phyloP scores from a whole-genome alignment of 805 yeast genomes.

The Allodekkera sacchari region DNA sequence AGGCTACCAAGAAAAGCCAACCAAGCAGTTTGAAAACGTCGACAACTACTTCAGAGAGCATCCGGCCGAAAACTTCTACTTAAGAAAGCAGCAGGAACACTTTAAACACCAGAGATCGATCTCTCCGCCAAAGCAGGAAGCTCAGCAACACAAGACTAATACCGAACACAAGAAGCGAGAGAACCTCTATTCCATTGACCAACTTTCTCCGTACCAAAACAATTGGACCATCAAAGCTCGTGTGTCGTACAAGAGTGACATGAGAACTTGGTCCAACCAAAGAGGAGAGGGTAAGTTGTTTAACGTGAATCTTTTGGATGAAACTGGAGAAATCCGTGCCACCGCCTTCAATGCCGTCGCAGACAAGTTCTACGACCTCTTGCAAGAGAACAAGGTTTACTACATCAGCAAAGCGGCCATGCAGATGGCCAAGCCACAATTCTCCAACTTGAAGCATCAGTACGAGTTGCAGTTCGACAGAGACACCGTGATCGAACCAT shows the following conservation, averaged over 20 bases:
- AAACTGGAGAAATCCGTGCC: conserved; percentile 92
- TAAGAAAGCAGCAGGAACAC: conserved; percentile 10
- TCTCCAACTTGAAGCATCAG: conserved; percentile 75
- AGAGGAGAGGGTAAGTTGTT: conserved; percentile 87
- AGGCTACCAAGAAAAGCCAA: conserved; percentile 29
- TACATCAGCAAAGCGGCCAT: conserved; percentile 76
- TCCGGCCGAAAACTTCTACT: conserved; percentile 40
- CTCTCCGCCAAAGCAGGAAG: conserved; percentile 13
- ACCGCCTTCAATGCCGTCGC: conserved; percentile 89
- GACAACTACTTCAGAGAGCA: conserved; percentile 53
- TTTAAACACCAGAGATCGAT: no score
- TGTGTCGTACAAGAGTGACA: conserved; percentile 78
- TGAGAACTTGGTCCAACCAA: conserved; percentile 80
- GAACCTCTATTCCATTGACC: conserved; percentile 67
- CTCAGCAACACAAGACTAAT: background rate
- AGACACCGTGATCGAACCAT: conserved; percentile 68
- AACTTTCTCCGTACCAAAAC: conserved; percentile 83
- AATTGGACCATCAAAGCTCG: conserved; percentile 92
- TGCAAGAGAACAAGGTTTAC: conserved; percentile 87
- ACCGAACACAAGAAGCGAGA: conserved; percentile 17
- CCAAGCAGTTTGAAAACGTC: conserved; percentile 18
- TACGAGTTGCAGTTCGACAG: conserved; percentile 79
- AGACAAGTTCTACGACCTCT: conserved; percentile 61
- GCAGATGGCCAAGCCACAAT: conserved; percentile 77
- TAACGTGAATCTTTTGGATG: conserved; percentile 81